These are phyloP conservation scores for Pichia phayaonensis DNA, from an alignment of 805 yeast species.

Conservation along the genomic window DNA sequence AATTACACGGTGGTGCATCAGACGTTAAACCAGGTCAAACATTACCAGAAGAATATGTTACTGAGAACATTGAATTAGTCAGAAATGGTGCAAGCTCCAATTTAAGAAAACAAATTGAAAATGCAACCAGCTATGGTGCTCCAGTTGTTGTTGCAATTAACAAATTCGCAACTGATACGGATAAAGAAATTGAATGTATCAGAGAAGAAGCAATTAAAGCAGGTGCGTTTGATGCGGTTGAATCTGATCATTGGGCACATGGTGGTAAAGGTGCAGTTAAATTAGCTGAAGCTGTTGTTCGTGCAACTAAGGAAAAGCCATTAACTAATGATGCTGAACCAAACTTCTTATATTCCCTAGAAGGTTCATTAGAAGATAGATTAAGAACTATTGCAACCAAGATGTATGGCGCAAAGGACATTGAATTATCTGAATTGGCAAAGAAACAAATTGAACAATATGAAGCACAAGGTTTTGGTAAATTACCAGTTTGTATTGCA, in stretches of 20 bases:
- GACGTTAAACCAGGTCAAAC: constrained; percentile 82
- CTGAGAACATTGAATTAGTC: constrained; percentile 65
- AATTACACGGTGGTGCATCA: constrained; percentile 85
- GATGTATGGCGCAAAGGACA: constrained; percentile 72
- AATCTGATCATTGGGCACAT: constrained; percentile 80
- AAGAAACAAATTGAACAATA: constrained; percentile 59
- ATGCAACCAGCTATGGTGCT: constrained; percentile 63
- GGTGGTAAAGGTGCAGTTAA: constrained; percentile 79
- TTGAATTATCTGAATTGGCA: constrained; percentile 64
- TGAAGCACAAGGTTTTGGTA: constrained; percentile 67
- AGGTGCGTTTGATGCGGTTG: constrained; percentile 74
- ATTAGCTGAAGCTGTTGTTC: constrained; percentile 63
- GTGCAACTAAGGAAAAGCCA: constrained; percentile 41
- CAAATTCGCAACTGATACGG: constrained; percentile 68
- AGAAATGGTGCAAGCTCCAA: constrained; percentile 58
- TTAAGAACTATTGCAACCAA: constrained; percentile 59
- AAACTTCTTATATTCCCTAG: constrained; percentile 53
- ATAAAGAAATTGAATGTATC: constrained; percentile 59
- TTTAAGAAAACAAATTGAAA: constrained; percentile 67
- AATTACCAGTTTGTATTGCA: constrained; percentile 77
- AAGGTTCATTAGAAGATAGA: constrained; percentile 57
- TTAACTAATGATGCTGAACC: constrained; percentile 14
- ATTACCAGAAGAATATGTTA: constrained; percentile 63
- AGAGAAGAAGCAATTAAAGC: constrained; percentile 62
- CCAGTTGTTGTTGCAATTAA: constrained; percentile 81